phyloP scores from a whole-genome alignment of 306 rosid genomes.

The Oxytropis ochrocephala region DNA sequence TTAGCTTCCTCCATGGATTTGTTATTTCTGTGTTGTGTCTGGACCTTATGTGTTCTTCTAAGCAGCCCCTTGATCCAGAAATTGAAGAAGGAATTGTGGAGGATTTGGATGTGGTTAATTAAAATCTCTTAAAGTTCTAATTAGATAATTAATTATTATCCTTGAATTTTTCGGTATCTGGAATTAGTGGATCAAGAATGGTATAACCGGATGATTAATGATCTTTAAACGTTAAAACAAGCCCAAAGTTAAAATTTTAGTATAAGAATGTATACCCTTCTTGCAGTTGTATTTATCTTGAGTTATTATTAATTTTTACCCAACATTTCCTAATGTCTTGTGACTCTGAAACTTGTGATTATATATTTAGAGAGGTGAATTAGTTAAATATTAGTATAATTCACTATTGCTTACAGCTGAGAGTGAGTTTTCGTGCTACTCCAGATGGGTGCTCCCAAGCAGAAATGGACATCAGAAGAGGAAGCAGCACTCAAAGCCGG shows the following conservation, averaged over 20 bases:
- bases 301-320: no score
- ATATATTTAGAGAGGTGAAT: background rate
- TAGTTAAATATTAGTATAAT: background rate
- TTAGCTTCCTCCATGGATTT: background rate
- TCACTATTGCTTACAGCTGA: conserved; percentile 30
- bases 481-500: conserved; percentile 97
- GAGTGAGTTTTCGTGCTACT: conserved; percentile 19
- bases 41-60: background rate
- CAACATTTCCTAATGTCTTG: background rate
- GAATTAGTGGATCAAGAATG: background rate
- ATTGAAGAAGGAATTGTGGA: background rate
- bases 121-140: background rate
- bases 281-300: background rate
- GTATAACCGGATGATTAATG: background rate
- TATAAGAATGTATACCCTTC: background rate
- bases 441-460: conserved; percentile 97
- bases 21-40: background rate
- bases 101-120: background rate
- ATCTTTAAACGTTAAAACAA: background rate
- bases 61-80: background rate
- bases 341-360: background rate
- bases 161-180: background rate
- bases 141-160: background rate
- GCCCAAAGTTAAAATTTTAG: background rate
- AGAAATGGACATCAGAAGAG: conserved; percentile 90